Base-by-base conservation (phyloP, 2,329 filamentous ascomycete species). In the Fusarium lateritium region DNA sequence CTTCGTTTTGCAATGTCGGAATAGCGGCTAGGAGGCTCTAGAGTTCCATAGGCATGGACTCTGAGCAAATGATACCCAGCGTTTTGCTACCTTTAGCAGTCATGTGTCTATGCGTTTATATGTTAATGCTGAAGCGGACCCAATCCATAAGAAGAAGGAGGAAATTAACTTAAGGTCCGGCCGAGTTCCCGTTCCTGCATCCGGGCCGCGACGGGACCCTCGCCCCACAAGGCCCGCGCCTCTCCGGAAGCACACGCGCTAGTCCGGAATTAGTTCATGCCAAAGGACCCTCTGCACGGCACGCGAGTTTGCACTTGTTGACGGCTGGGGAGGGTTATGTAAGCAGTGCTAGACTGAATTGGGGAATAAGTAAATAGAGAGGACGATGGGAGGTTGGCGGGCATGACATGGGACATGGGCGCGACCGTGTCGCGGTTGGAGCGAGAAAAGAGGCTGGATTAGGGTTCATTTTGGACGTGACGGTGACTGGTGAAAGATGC, bases 61-160 rank as follows among this genome's bases (percentile, higher is more conserved):
- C 53, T 44, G 66, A 70, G 60, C 69, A 71, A 73, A 74, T 74
- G 72, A 74, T 74, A 74, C 72, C 72, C 72, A 74, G 62, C 63
- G 49, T 65, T 74, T 74, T 72, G 63, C 61, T 65, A 61, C 47
- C 21, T 60, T 46, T 56, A 26, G 8, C 36, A 19, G 8, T 24
- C 28, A 22, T 34, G 9, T 31, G 28, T 46, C 38, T 46, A 5
- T 42, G 24, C 38, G n/a, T 49, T n/a, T 33, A 7, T 24, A 21
- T 38, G 22, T 53, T 38, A 21, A 22, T 39, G 33, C 7, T 26
- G 13, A 40, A 33, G 34, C 26, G 22, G 56, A 36, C n/a, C 26
- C 42, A 44, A 46, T 34, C 47, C 31, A 17, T 38, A 31, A 31
- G 28, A 9, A 31, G 28, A 31, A 31, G 28, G 39, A 24, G 40